phyloP scores from a whole-genome alignment of 768 basidiomycete species.

The Jaapia argillacea region DNA sequence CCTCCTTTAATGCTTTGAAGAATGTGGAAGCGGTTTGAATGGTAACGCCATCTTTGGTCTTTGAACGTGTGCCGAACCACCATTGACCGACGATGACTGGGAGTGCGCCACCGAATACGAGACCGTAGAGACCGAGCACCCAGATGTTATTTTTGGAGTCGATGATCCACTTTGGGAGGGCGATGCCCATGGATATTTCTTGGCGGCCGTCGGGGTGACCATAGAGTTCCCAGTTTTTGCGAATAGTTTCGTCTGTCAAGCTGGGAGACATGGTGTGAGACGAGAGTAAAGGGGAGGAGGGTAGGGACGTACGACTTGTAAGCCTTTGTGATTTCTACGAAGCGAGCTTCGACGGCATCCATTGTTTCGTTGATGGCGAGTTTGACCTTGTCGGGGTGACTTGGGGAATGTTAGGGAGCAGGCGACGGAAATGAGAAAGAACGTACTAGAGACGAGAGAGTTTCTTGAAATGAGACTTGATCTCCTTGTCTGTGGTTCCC shows the following conservation, averaged over 20 bases:
- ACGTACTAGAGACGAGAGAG: conserved; percentile 79
- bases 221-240: conserved; percentile 80
- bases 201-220: conserved; percentile 98
- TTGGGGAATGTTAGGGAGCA: conserved; percentile 18
- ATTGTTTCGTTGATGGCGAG: conserved; percentile 73
- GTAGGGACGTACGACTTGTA: conserved; percentile 99
- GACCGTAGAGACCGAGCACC: conserved; percentile 81
- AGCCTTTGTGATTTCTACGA: conserved; percentile 92
- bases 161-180: conserved; percentile 88
- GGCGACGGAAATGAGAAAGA: neutral
- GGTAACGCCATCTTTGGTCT: conserved; percentile 88
- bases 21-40: conserved; percentile 74
- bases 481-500: conserved; percentile 75
- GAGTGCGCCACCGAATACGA: conserved; percentile 80
- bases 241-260: conserved; percentile 90
- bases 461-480: conserved; percentile 93
- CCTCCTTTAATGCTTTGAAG: conserved; percentile 83
- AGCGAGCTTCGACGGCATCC: conserved; percentile 77
- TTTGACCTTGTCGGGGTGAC: conserved; percentile 96
- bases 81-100: conserved; percentile 86
- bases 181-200: conserved; percentile 89
- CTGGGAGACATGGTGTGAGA: conserved; percentile 7
- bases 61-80: conserved; percentile 92
- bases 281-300: conserved; percentile 18
- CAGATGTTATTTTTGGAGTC: conserved; percentile 86